Base-by-base conservation (phyloP, 2,329 filamentous ascomycete species). In the Cladosporium cucumerinum region DNA sequence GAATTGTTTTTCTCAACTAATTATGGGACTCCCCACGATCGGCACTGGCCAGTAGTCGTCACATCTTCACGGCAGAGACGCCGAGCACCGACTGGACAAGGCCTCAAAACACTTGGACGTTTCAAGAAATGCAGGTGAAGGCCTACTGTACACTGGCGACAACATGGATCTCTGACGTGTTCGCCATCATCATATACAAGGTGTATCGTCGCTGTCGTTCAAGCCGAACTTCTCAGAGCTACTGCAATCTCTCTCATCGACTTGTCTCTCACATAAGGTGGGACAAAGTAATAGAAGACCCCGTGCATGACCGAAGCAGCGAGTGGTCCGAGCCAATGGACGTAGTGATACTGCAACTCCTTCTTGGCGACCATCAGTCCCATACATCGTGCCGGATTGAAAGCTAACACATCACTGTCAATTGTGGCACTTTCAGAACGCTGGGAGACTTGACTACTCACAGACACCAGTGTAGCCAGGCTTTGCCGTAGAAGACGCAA, bases 371-470 rank as follows among this genome's bases (percentile, higher is more conserved):
- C 68, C 76, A 78, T 77, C 16, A 78, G 67, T 21, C 76, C 75
- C 16, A 78, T 68, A 62, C 75, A 78, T 16, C 76, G 66, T 18
- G 75, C 75, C 11, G 75, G 73, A 64, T 78, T 76, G 67, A 75
- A 70, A 8, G 72, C 74, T 75, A 48, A 16, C 30, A 1, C 12
- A 16, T 5, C 6, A n/a, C 3, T 36, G 18, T 51, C 49, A 64
- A 57, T n/a, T 10, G n/a, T 30, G 3, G n/a, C 16, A 30, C 4
- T 32, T 21, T 10, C 1, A 21, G 25, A 5, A 12, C 46, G 18
- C 18, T n/a, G 7, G 23, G 7, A 14, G n/a, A 14, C 4, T 32
- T 2, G 18, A 8, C 39, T 32, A 63, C 61, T 36, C 36, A 61
- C 70, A 74, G 12, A 74, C 68, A 11, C 75, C 75, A n/a, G 71